Percentiles rank a stretch among this genome's conserved stretches.
These are phyloP conservation scores for Hyphodiscus hymeniophilus DNA, from an alignment of 495 filamentous ascomycete species.

Conservation along the genomic window DNA sequence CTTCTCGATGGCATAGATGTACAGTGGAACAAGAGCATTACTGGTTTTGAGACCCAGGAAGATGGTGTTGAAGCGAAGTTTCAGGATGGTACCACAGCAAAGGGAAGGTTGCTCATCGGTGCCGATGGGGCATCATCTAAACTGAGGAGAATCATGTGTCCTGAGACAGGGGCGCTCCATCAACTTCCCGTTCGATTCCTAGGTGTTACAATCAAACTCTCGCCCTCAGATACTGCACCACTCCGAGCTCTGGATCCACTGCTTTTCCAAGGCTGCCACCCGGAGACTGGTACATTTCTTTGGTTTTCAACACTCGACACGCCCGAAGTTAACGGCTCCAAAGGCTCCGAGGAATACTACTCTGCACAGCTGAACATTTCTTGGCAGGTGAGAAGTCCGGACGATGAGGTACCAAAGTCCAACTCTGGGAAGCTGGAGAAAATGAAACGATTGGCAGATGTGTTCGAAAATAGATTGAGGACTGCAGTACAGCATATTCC, in stretches of 20 bases:
- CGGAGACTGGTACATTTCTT: slow-evolving; percentile 45
- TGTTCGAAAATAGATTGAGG: slow-evolving; percentile 50
- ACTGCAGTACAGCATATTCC: slow-evolving; percentile 38
- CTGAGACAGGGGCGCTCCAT: slow-evolving; percentile 29
- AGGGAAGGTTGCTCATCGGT: slow-evolving; percentile 31
- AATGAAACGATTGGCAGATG: slow-evolving; percentile 42
- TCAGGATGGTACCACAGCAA: slow-evolving; percentile 27
- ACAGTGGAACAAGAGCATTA: slow-evolving; percentile 40
- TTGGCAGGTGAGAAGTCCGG: background rate
- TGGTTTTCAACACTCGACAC: slow-evolving; percentile 35
- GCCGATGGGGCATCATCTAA: slow-evolving; percentile 35
- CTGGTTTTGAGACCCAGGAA: slow-evolving; percentile 26
- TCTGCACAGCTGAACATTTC: slow-evolving; percentile 12
- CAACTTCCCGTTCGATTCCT: slow-evolving; percentile 41
- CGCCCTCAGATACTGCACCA: slow-evolving; percentile 29
- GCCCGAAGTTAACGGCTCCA: slow-evolving; percentile 3
- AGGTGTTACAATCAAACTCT: slow-evolving; percentile 36
- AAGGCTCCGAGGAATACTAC: slow-evolving; percentile 11
- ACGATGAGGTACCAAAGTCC: slow-evolving; percentile 28
- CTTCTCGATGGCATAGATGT: slow-evolving; percentile 31
- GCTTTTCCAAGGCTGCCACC: slow-evolving; percentile 53
- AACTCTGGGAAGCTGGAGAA: slow-evolving; percentile 36
- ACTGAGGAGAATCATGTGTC: slow-evolving; percentile 27
- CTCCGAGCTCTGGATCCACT: slow-evolving; percentile 47
- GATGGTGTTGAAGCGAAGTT: slow-evolving; percentile 29